phyloP scores from a whole-genome alignment of 306 rosid genomes.

The Fagus crenata region DNA sequence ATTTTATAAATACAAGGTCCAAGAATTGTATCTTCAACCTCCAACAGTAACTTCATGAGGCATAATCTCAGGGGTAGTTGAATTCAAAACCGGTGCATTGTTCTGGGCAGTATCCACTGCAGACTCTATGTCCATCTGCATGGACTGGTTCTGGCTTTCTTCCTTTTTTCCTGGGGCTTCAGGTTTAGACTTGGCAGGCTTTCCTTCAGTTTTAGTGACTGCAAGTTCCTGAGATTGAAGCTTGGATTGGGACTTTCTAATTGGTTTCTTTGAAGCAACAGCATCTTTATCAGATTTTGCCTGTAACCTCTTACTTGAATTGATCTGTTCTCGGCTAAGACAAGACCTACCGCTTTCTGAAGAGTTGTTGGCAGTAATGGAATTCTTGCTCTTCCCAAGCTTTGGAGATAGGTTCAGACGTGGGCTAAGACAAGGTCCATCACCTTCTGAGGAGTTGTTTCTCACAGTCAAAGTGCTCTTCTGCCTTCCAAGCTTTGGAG shows the following conservation, averaged over 20 bases:
- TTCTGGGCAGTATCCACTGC: constrained; percentile 32
- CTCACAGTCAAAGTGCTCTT: constrained; percentile 45
- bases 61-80: constrained; percentile 51
- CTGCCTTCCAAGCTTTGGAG: constrained; percentile 90
- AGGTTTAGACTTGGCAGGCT: constrained; percentile 27
- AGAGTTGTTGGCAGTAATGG: constrained; percentile 29
- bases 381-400: constrained; percentile 46
- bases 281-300: constrained; percentile 41
- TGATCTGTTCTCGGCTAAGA: constrained; percentile 47
- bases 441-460: constrained; percentile 50
- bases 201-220: constrained; percentile 38
- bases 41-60: constrained; percentile 66
- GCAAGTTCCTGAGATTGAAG: constrained; percentile 45
- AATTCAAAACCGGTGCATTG: constrained; percentile 28
- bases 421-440: constrained; percentile 47
- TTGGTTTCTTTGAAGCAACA: constrained; percentile 51
- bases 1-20: constrained; percentile 27
- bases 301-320: constrained; percentile 39
- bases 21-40: constrained; percentile 39
- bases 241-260: constrained; percentile 49
- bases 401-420: constrained; percentile 36
- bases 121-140: constrained; percentile 26
- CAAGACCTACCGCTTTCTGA: constrained; percentile 37
- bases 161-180: constrained; percentile 33
- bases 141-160: constrained; percentile 38